Conservation (phyloP, 805 yeast species). For the Nakazawaea molendinolei region DNA sequence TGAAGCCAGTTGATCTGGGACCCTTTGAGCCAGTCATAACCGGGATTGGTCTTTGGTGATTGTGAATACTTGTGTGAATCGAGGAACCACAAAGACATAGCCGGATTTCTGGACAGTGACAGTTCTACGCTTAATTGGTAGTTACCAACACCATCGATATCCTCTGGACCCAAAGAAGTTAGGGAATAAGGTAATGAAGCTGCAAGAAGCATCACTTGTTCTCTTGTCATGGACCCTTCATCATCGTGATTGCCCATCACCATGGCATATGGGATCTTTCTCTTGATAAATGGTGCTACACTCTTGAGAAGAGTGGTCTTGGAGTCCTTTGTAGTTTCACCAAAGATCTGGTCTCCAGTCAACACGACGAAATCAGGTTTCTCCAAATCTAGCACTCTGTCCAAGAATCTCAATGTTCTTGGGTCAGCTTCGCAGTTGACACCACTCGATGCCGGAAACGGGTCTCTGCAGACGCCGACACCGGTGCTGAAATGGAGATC, state of each 20-base stretch:
- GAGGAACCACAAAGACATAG: constrained; percentile 62
- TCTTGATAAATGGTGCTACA: constrained; percentile 55
- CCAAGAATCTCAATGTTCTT: constrained; percentile 56
- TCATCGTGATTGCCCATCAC: constrained; percentile 94
- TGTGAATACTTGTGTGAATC: constrained; percentile 79
- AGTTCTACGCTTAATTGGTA: constrained; percentile 51
- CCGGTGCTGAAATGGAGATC: constrained; percentile 90
- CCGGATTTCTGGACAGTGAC: constrained; percentile 28
- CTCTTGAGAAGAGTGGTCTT: constrained; percentile 78
- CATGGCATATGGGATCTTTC: constrained; percentile 77
- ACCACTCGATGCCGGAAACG: constrained; percentile 32
- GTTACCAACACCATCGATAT: constrained; percentile 80
- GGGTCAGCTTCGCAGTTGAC: constrained; percentile 72
- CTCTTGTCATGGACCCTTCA: constrained; percentile 64
- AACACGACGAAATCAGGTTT: constrained; percentile 79
- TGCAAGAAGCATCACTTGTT: constrained; percentile 52
- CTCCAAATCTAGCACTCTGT: constrained; percentile 62
- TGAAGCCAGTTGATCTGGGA: constrained; percentile 57
- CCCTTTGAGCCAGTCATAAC: constrained; percentile 82
- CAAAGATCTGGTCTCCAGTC: constrained; percentile 91
- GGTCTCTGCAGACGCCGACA: constrained; percentile 72
- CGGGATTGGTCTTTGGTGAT: constrained; percentile 57
- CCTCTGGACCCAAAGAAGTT: constrained; percentile 55
- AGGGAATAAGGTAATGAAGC: constrained; percentile 61
- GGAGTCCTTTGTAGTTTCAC: constrained; percentile 72